Evolutionary conservation across 192 early-diverging fungal genomes (phyloP).

Genomic region (Entophlyctis luteolus): DNA sequence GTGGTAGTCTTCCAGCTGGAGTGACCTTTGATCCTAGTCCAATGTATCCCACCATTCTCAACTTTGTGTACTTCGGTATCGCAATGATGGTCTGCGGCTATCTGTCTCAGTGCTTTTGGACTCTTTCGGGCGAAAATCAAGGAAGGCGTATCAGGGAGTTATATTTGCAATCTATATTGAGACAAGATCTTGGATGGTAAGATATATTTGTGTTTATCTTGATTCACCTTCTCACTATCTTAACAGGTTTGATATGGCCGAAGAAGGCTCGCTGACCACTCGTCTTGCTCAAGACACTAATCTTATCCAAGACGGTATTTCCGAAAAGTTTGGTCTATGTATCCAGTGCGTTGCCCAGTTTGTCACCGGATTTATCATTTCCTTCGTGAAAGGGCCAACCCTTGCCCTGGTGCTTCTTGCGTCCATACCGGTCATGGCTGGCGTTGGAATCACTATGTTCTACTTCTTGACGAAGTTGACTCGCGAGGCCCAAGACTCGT

Average conservation of each 20-base stretch:
- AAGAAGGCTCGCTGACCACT: slow-evolving; percentile 46
- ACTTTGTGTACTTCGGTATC: slow-evolving; percentile 31
- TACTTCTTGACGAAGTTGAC: slow-evolving; percentile 70
- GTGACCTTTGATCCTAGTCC: slow-evolving; percentile 7
- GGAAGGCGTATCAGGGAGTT: slow-evolving; percentile 31
- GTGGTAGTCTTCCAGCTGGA: background rate
- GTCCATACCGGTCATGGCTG: slow-evolving; percentile 18
- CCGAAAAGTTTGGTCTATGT: slow-evolving; percentile 49
- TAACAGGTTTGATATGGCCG: slow-evolving; percentile 37
- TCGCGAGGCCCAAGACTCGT: slow-evolving; percentile 41
- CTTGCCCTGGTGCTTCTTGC: slow-evolving; percentile 16
- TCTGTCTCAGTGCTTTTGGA: slow-evolving; percentile 34
- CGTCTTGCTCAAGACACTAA: slow-evolving; percentile 44
- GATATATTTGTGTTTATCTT: background rate
- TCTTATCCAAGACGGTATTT: slow-evolving; percentile 53
- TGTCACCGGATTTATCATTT: slow-evolving; percentile 45
- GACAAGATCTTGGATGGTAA: slow-evolving; percentile 29
- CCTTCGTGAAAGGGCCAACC: slow-evolving; percentile 38
- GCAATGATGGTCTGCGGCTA: slow-evolving; percentile 32
- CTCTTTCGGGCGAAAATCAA: slow-evolving; percentile 36
- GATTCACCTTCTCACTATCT: background rate
- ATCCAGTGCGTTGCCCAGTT: slow-evolving; percentile 40
- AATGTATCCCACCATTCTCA: slow-evolving; percentile 21
- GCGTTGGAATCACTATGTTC: slow-evolving; percentile 73
- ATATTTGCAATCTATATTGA: slow-evolving; percentile 31